A percentile compares a stretch with the other conserved stretches of the same genome.
These are phyloP conservation scores for Calonectria pteridis DNA, from an alignment of 2,329 filamentous ascomycete genomes.

Conservation along the genomic window DNA sequence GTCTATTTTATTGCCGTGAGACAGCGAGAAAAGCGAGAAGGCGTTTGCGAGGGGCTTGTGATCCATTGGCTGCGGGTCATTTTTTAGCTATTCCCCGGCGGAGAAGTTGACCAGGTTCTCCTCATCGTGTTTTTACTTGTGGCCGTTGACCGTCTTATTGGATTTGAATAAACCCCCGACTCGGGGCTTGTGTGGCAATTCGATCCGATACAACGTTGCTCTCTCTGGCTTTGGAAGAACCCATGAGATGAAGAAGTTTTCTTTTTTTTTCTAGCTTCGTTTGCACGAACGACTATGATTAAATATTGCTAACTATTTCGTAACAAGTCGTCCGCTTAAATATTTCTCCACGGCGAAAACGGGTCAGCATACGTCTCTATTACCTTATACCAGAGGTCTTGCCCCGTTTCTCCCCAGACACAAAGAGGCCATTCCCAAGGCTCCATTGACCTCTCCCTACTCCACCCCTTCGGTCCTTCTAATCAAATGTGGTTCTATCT, in stretches of 20 bases:
- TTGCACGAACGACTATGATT: not conserved
- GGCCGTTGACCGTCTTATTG: not conserved
- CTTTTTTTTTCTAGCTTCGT: not conserved
- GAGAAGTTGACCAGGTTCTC: not conserved
- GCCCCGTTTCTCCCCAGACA: not conserved
- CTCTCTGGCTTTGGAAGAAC: not conserved
- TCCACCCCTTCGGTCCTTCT: conserved; percentile 15
- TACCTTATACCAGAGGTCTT: not conserved
- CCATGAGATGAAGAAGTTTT: not conserved
- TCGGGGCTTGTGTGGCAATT: not conserved
- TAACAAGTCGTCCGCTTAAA: not conserved
- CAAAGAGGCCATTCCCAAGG: not conserved
- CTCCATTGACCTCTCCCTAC: not conserved
- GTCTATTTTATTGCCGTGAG: not conserved
- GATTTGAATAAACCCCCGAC: not conserved
- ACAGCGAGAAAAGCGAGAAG: not conserved
- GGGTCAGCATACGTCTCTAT: not conserved
- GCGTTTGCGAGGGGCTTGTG: not conserved
- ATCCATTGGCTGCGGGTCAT: not conserved
- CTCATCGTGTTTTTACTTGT: not conserved
- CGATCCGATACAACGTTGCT: not conserved
- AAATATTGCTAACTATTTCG: not conserved
- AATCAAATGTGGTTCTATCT: conserved; percentile 6
- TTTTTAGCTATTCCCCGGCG: not conserved
- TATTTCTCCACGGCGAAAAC: not conserved